Percentiles rank a stretch among this genome's conserved stretches.
Conservation (phyloP, 352 stramenopile species). For the Phytophthora pluvialis region DNA sequence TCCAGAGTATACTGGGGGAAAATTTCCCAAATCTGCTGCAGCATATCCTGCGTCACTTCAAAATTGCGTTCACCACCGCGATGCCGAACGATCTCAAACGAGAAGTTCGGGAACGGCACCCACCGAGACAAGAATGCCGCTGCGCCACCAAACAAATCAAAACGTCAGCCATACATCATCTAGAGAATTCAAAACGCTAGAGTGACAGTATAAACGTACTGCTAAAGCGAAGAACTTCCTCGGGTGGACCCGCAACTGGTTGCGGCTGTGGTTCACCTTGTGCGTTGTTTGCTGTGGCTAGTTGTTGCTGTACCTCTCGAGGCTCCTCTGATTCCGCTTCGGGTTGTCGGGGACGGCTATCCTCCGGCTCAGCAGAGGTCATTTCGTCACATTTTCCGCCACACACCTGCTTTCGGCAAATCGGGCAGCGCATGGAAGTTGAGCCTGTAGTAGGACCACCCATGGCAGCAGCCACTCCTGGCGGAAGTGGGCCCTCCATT, state of each 20-base stretch:
- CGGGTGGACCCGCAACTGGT: constrained; percentile 17
- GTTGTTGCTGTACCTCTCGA: constrained; percentile 7
- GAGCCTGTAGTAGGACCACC: constrained; percentile 14
- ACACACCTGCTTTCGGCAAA: constrained; percentile 70
- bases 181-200: constrained; percentile 2
- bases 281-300: constrained; percentile 15
- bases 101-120: constrained; percentile 75
- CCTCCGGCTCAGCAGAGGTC: constrained; percentile 3
- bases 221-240: constrained; percentile 78
- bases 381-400: constrained; percentile 38
- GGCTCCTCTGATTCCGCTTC: constrained; percentile 26
- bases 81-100: constrained; percentile 79
- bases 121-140: constrained; percentile 74
- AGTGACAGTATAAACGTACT: constrained; percentile 52
- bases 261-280: constrained; percentile 18
- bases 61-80: constrained; percentile 39
- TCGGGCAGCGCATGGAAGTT: constrained; percentile 57
- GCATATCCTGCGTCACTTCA: constrained; percentile 71
- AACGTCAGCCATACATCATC: constrained; percentile 13
- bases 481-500: constrained; percentile 31
- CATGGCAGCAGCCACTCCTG: constrained; percentile 8
- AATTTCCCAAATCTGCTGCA: constrained; percentile 77
- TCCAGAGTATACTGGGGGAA: constrained; percentile 76
- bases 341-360: constrained; percentile 10
- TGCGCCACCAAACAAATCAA: constrained; percentile 30